Evolutionary conservation across 805 yeast species (phyloP).

Genomic region (Phaffomyces antillensis): DNA sequence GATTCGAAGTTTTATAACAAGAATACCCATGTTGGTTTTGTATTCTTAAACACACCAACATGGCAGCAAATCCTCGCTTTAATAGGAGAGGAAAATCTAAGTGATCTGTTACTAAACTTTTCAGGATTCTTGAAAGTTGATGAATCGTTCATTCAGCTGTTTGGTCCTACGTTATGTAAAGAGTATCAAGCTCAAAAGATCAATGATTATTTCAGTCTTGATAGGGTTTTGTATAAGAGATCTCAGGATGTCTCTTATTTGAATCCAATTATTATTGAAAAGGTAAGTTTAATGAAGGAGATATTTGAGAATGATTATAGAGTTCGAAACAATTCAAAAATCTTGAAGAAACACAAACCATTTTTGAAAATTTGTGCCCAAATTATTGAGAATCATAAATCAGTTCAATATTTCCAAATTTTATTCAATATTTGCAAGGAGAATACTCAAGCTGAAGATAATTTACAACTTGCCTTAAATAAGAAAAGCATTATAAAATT

Average conservation of each 20-base stretch:
- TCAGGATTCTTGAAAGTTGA: slow-evolving; percentile 7
- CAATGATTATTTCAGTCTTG: slow-evolving; percentile 4
- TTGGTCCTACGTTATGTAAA: slow-evolving; percentile 11
- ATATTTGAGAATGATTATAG: slow-evolving; percentile 10
- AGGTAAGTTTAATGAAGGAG: neutral
- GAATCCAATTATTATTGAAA: slow-evolving; percentile 11
- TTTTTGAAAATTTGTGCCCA: slow-evolving; percentile 11
- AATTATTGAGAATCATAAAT: slow-evolving; percentile 29
- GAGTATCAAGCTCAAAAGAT: neutral
- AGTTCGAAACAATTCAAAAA: slow-evolving; percentile 16
- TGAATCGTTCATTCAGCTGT: slow-evolving; percentile 9
- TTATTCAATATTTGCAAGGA: slow-evolving; percentile 29
- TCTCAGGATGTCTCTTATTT: neutral
- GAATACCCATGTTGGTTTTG: slow-evolving; percentile 31
- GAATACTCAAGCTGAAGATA: slow-evolving; percentile 11
- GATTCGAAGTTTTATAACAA: slow-evolving; percentile 25
- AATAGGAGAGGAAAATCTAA: slow-evolving; percentile 10
- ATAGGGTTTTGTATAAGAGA: slow-evolving; percentile 12
- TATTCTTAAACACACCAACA: slow-evolving; percentile 32
- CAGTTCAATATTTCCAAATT: slow-evolving; percentile 29
- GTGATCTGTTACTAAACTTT: slow-evolving; percentile 9
- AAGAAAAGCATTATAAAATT: slow-evolving; percentile 34
- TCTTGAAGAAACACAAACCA: slow-evolving; percentile 16
- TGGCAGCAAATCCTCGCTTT: slow-evolving; percentile 31
- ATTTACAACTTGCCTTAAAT: slow-evolving; percentile 28